Conservation (phyloP, 2,329 filamentous ascomycete species). For the Apiospora arundinis region DNA sequence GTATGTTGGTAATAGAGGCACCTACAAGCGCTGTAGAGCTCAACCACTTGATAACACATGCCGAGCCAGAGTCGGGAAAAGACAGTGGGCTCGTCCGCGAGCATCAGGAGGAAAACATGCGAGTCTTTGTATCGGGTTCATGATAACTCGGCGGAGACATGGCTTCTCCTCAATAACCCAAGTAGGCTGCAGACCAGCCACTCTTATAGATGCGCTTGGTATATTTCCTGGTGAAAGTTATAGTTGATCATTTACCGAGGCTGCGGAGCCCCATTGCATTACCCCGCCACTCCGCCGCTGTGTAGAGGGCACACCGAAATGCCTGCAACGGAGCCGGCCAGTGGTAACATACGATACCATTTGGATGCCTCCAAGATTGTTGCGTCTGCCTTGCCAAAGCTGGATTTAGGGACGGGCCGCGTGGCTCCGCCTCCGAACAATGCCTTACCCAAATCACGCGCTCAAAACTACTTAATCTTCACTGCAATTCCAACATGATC, state of each 20-base stretch:
- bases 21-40: slow-evolving; percentile 84
- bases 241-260: background rate
- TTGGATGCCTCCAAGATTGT: background rate
- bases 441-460: background rate
- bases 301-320: background rate
- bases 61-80: background rate
- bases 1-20: slow-evolving; percentile 90
- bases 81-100: background rate
- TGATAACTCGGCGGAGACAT: background rate
- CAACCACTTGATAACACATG: slow-evolving; percentile 89
- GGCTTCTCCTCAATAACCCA: background rate
- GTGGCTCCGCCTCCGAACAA: background rate
- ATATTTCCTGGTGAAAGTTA: background rate
- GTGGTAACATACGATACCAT: background rate
- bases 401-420: background rate
- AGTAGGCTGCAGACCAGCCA: background rate
- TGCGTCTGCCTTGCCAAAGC: background rate
- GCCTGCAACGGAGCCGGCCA: background rate
- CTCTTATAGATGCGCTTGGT: background rate
- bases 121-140: background rate
- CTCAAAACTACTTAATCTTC: background rate
- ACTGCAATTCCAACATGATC: background rate
- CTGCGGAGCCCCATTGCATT: background rate
- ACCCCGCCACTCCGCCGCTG: background rate
- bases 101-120: background rate